Conservation (phyloP, 2,329 filamentous ascomycete genomes). For the Cordyceps tenuipes region DNA sequence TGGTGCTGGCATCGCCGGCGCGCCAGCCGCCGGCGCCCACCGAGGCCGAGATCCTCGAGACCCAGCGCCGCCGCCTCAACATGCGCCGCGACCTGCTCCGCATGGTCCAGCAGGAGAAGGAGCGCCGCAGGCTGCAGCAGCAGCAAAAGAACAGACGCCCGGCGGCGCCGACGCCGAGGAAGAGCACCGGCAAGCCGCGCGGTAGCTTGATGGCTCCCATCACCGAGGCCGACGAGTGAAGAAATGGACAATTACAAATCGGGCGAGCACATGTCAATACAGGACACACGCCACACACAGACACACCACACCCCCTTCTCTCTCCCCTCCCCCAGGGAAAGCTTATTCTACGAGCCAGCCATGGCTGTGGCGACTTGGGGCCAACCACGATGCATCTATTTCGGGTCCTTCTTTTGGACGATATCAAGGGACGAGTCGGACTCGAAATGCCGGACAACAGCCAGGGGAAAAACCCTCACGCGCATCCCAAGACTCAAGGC, state of each 20-base stretch:
- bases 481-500: neutral
- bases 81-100: constrained; percentile 45
- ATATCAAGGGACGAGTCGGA: neutral
- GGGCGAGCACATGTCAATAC: neutral
- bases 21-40: constrained; percentile 21
- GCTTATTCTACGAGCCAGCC: neutral
- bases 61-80: constrained; percentile 42
- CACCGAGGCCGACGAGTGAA: constrained; percentile 30
- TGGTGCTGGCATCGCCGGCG: constrained; percentile 23
- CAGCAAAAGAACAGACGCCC: constrained; percentile 29
- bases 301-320: too few species aligned
- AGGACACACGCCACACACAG: neutral
- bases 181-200: constrained; percentile 35
- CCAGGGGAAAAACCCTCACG: neutral
- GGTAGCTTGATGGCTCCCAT: constrained; percentile 44
- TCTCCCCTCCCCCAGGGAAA: neutral
- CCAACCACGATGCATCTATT: neutral
- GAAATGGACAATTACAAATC: too few species aligned
- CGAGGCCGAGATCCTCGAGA: constrained; percentile 41
- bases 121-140: constrained; percentile 33
- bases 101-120: constrained; percentile 45
- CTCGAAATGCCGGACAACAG: neutral
- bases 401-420: neutral
- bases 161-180: constrained; percentile 32
- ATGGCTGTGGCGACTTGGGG: neutral